These are phyloP conservation scores for Xylaria sp. DNA, from an alignment of 2,329 filamentous ascomycete species.

Conservation along the genomic window DNA sequence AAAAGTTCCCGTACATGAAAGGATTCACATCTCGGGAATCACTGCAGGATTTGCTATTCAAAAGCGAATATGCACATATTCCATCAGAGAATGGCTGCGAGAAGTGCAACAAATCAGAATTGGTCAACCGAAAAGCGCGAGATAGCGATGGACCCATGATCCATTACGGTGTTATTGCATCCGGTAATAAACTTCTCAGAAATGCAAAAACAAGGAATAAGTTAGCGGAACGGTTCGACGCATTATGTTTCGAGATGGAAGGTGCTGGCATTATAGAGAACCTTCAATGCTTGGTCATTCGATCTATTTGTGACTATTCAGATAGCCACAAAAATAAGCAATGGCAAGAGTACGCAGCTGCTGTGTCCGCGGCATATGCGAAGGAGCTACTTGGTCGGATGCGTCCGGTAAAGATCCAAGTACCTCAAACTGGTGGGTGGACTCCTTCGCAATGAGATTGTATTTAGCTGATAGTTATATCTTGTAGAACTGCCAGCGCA, in stretches of 20 bases:
- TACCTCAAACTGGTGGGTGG: not conserved
- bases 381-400: constrained; percentile 10
- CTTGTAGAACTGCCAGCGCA: not conserved
- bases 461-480: not conserved
- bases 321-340: constrained; percentile 28
- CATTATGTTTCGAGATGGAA: constrained; percentile 37
- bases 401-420: not conserved
- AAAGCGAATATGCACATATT: constrained; percentile 10
- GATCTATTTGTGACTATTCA: constrained; percentile 28
- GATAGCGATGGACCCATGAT: constrained; percentile 7
- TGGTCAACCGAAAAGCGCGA: not conserved
- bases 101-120: constrained; percentile 2
- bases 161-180: constrained; percentile 37
- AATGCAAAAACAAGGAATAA: constrained; percentile 17
- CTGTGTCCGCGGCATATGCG: constrained; percentile 20
- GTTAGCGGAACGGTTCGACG: constrained; percentile 3
- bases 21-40: constrained; percentile 3
- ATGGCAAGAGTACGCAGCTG: constrained; percentile 29
- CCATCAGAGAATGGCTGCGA: not conserved
- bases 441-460: not conserved
- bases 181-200: constrained; percentile 32
- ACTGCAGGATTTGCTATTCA: constrained; percentile 15
- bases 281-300: constrained; percentile 28
- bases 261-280: constrained; percentile 20
- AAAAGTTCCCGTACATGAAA: not conserved